Percentiles rank a stretch among this genome's conserved stretches.
These are phyloP conservation scores for Onygenales sp. DNA, from an alignment of 2,329 filamentous ascomycete species.

Conservation along the genomic window DNA sequence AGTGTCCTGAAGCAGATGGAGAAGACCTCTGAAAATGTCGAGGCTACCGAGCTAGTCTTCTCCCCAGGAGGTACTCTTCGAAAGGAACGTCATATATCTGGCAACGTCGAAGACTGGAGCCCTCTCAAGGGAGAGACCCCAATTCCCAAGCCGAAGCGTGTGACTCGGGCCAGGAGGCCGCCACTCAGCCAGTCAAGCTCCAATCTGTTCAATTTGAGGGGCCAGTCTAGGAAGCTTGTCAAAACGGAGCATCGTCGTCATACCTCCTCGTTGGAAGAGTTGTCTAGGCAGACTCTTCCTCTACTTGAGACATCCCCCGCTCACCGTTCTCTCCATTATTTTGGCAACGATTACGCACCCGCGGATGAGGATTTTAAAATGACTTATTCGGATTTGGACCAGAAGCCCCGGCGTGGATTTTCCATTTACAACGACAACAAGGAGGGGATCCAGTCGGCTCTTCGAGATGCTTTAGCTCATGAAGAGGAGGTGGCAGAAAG, in stretches of 20 bases:
- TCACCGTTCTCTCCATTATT: slow-evolving; percentile 12
- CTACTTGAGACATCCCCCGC: slow-evolving; percentile 14
- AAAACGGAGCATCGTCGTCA: slow-evolving; percentile 8
- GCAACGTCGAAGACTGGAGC: slow-evolving; percentile 38
- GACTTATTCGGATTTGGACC: slow-evolving; percentile 20
- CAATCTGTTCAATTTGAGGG: slow-evolving; percentile 20
- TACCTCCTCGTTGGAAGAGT: slow-evolving; percentile 6
- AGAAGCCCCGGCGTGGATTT: slow-evolving; percentile 22
- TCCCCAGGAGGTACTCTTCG: slow-evolving; percentile 34
- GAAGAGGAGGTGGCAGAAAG: neutral
- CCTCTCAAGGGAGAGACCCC: slow-evolving; percentile 37
- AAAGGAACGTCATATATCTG: slow-evolving; percentile 37
- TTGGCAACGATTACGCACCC: slow-evolving; percentile 13
- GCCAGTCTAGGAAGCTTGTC: slow-evolving; percentile 20
- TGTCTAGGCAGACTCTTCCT: slow-evolving; percentile 13
- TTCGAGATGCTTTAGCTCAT: neutral
- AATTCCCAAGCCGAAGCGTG: slow-evolving; percentile 25
- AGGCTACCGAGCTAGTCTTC: slow-evolving; percentile 40
- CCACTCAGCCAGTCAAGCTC: slow-evolving; percentile 23
- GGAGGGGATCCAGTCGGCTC: neutral
- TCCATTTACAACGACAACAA: slow-evolving; percentile 28
- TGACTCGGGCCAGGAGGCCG: slow-evolving; percentile 17
- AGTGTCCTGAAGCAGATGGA: slow-evolving; percentile 38
- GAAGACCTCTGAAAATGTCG: slow-evolving; percentile 32
- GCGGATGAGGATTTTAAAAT: slow-evolving; percentile 27